These are phyloP conservation scores for Glonium stellatum DNA, from an alignment of 495 filamentous ascomycete species.

Conservation along the genomic window DNA sequence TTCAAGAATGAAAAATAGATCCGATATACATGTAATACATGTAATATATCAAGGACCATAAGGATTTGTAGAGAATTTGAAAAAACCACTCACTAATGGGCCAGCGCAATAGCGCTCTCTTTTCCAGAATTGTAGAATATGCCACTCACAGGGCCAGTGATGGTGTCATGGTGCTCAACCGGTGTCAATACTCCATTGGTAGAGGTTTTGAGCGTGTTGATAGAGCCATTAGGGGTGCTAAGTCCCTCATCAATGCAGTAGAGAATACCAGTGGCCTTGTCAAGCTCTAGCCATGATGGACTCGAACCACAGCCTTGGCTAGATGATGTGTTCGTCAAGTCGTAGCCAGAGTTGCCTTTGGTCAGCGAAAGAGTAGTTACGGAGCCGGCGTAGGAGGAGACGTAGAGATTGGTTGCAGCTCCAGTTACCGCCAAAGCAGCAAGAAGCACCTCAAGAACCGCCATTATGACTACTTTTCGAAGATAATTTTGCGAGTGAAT, in stretches of 20 bases:
- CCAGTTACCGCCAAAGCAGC: background rate
- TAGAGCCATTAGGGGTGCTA: constrained; percentile 29
- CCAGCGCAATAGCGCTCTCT: constrained; percentile 31
- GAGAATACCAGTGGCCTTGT: constrained; percentile 24
- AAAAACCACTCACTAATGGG: constrained; percentile 25
- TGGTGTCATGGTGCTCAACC: constrained; percentile 25
- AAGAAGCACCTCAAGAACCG: background rate
- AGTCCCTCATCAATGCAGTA: constrained; percentile 36
- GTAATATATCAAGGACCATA: background rate
- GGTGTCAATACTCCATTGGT: constrained; percentile 27
- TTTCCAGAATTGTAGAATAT: constrained; percentile 32
- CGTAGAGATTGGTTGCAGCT: background rate
- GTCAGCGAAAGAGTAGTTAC: constrained; percentile 26
- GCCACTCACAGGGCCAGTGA: constrained; percentile 31
- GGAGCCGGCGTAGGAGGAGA: constrained; percentile 10
- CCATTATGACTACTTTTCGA: too few species aligned
- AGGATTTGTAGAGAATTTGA: background rate
- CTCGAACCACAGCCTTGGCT: constrained; percentile 23
- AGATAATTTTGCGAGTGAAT: too few species aligned
- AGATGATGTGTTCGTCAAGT: background rate
- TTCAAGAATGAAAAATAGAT: too few species aligned
- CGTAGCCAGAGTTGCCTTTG: too few species aligned
- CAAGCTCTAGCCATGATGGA: constrained; percentile 34
- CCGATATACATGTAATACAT: background rate
- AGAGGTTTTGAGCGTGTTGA: constrained; percentile 30